Percentiles rank a stretch among this genome's conserved stretches.
phyloP scores from a whole-genome alignment of 768 basidiomycete species.

The Panus rudis region DNA sequence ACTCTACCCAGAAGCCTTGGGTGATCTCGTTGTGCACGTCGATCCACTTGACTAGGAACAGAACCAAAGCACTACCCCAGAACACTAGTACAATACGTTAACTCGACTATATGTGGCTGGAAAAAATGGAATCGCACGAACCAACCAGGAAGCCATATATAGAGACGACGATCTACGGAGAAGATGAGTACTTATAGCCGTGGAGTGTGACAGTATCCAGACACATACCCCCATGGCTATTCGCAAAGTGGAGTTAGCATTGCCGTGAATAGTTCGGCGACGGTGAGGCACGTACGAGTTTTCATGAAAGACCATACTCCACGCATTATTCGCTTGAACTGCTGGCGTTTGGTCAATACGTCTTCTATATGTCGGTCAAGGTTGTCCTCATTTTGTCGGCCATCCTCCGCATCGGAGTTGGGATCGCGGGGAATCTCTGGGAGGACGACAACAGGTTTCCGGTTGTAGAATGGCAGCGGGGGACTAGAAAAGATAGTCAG shows the following conservation, averaged over 20 bases:
- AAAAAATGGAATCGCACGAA: constrained; percentile 24
- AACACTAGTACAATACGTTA: constrained; percentile 41
- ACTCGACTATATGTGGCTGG: not conserved
- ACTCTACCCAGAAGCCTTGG: constrained; percentile 79
- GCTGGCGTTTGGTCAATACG: constrained; percentile 56
- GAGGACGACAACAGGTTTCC: constrained; percentile 60
- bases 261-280: not conserved
- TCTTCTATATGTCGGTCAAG: constrained; percentile 78
- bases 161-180: constrained; percentile 46
- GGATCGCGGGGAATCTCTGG: constrained; percentile 25
- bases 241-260: not conserved
- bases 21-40: constrained; percentile 60
- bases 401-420: constrained; percentile 22
- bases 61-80: constrained; percentile 81
- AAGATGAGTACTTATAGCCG: not conserved
- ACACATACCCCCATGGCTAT: constrained; percentile 60
- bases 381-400: constrained; percentile 27
- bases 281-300: constrained; percentile 49
- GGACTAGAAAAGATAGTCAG: constrained; percentile 37
- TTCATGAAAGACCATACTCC: constrained; percentile 82
- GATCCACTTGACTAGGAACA: constrained; percentile 64
- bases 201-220: not conserved
- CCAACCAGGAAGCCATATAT: constrained; percentile 76
- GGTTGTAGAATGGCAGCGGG: constrained; percentile 59
- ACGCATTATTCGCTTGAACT: constrained; percentile 48